Evolutionary conservation across 805 yeast genomes (phyloP), one percentile per base, ranked within the genome.

Genomic region (Zygotorulaspora danielsina): DNA sequence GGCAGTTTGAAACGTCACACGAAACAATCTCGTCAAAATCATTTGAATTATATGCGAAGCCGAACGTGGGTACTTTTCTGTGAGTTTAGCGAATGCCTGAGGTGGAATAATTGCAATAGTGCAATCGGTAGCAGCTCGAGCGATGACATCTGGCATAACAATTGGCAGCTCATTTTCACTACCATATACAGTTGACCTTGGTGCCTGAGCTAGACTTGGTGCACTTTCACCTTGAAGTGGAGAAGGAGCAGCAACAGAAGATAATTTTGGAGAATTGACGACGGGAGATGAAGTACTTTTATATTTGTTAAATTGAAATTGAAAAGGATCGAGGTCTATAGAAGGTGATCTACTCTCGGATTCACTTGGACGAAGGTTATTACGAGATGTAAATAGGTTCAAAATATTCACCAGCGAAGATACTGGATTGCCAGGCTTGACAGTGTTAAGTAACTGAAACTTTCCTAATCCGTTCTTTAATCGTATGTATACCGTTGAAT

Each of bases 11-110:
- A 90, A 79, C 0, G 97, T 90, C 6, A 93, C 96, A 49, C 94
- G 76, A 57, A 87, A 86, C 38, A 93, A 70, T 46, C 95, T 74
- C 1, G 95, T 81, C 40, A 90, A 65, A 17, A 90, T 86, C 77
- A 90, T 88, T 52, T 94, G 96, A 10, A 90, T 90, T 20, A 93
- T 89, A 60, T 89, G 96, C 0, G 96, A 85, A 0, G 96, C 82
- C 1, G 96, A 85, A 46, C 84, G 77, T 5, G 97, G 97, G 55
- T 80, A 86, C 51, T 79, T 84, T 20, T 67, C 57, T 5, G 84
- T 81, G 27, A 90, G 72, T 38, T 83, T 69, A 39, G 76, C 72
- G 51, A 90, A 93, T 0, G 97, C 84, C 37, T 78, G 80, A 1
- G 81, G 78, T 0, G 98, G 98, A 11, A 90, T 89, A 25, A 90